Evolutionary conservation across 2,329 filamentous ascomycete species (phyloP).

Genomic region (Cylindrodendrum hubeiense): DNA sequence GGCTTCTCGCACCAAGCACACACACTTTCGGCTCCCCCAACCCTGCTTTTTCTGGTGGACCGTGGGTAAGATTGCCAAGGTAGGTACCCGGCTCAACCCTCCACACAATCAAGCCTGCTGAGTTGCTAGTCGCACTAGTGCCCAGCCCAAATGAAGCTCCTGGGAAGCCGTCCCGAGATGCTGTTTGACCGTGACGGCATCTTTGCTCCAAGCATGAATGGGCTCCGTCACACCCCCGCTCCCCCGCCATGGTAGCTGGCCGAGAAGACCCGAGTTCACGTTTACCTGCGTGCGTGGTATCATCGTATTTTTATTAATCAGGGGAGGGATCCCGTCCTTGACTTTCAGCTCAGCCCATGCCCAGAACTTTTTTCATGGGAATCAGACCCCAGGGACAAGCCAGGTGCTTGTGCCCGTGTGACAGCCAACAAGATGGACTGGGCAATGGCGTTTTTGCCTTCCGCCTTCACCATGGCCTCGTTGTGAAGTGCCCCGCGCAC

Average conservation of each 20-base stretch:
- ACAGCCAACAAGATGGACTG: slow-evolving; percentile 43
- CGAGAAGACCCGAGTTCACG: slow-evolving; percentile 46
- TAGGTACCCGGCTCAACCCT: slow-evolving; percentile 40
- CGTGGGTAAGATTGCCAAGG: slow-evolving; percentile 38
- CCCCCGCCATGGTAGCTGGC: slow-evolving; percentile 32
- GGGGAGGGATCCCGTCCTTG: slow-evolving; percentile 13
- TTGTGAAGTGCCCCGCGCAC: slow-evolving; percentile 68
- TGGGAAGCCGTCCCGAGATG: slow-evolving; percentile 25
- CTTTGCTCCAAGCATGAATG: slow-evolving; percentile 5
- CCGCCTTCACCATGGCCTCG: slow-evolving; percentile 61
- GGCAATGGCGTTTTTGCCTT: slow-evolving; percentile 44
- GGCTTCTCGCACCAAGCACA: slow-evolving; percentile 35
- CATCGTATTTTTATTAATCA: not conserved
- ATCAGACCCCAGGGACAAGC: slow-evolving; percentile 12
- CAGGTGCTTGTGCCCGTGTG: slow-evolving; percentile 28
- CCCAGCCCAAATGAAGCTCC: slow-evolving; percentile 32
- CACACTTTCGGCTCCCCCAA: slow-evolving; percentile 24
- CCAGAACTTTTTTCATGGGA: slow-evolving; percentile 13
- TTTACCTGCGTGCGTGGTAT: slow-evolving; percentile 8
- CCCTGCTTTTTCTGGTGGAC: slow-evolving; percentile 37
- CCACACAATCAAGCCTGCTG: slow-evolving; percentile 39
- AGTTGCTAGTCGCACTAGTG: slow-evolving; percentile 38
- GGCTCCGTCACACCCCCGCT: slow-evolving; percentile 34
- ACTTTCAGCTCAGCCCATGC: slow-evolving; percentile 26
- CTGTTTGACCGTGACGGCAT: slow-evolving; percentile 42